A percentile compares a stretch with the other conserved stretches of the same genome.
Evolutionary conservation across 208 protist genomes (phyloP).

Genomic region (Leishmania aethiopica): DNA sequence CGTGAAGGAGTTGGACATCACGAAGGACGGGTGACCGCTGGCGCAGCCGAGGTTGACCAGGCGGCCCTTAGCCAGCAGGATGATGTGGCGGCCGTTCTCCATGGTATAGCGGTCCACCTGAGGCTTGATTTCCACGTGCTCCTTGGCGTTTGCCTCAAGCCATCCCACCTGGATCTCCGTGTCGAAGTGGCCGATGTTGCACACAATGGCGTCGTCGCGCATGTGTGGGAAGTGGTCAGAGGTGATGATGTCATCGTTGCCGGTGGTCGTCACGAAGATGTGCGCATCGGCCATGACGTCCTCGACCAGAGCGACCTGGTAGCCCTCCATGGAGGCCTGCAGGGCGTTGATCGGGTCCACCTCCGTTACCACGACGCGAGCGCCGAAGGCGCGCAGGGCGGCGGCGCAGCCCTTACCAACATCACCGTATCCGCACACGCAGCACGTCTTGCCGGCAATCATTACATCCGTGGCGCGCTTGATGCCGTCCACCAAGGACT

Average conservation of each 20-base stretch:
- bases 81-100: conserved; percentile 94
- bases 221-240: conserved; percentile 97
- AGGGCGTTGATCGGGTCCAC: conserved; percentile 99
- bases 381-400: conserved; percentile 95
- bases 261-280: conserved; percentile 99
- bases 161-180: conserved; percentile 99
- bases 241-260: conserved; percentile 98
- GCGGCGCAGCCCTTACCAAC: conserved; percentile 99
- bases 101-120: conserved; percentile 99
- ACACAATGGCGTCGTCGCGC: conserved; percentile 99
- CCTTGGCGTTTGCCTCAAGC: conserved; percentile 92
- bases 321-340: conserved; percentile 99
- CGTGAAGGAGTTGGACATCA: conserved; percentile 99
- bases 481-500: conserved; percentile 99
- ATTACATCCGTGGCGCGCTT: conserved; percentile 99
- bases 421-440: conserved; percentile 99
- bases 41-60: conserved; percentile 99
- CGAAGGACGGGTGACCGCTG: conserved; percentile 99
- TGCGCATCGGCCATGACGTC: conserved; percentile 89
- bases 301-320: conserved; percentile 97
- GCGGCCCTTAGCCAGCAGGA: conserved; percentile 96
- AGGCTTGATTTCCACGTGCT: conserved; percentile 98
- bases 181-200: conserved; percentile 99
- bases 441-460: conserved; percentile 98
- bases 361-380: conserved; percentile 98